Evolutionary conservation across 495 filamentous ascomycete species (phyloP).

Genomic region (Neurospora tetraspora): DNA sequence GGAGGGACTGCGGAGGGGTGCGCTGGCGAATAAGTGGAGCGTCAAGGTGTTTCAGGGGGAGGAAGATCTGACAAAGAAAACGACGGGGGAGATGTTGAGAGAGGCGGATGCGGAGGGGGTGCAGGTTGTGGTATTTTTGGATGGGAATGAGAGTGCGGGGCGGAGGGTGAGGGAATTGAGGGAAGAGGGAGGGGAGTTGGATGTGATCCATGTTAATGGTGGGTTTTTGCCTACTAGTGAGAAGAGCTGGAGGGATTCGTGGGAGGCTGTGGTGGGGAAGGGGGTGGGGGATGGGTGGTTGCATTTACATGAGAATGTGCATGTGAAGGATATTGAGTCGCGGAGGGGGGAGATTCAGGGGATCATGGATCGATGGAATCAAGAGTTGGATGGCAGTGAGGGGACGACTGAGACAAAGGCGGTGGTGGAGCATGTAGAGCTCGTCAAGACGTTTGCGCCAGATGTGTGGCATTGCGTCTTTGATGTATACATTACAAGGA

Average conservation of each 20-base stretch:
- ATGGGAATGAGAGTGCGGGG: conserved; percentile 53
- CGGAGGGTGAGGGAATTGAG: conserved; percentile 30
- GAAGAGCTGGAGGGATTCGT: conserved; percentile 55
- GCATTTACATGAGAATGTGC: conserved; percentile 83
- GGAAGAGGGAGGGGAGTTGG: conserved; percentile 15
- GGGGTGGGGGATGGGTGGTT: conserved; percentile 47
- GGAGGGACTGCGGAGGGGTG: conserved; percentile 68
- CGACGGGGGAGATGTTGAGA: neutral
- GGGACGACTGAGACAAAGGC: conserved; percentile 11
- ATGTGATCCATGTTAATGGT: conserved; percentile 63
- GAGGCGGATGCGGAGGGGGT: conserved; percentile 15
- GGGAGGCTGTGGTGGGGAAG: conserved; percentile 17
- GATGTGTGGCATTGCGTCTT: conserved; percentile 83
- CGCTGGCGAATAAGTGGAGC: conserved; percentile 54
- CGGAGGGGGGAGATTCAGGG: conserved; percentile 41
- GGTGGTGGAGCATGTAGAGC: conserved; percentile 59
- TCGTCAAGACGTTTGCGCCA: conserved; percentile 87
- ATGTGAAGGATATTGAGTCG: conserved; percentile 47
- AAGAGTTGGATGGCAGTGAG: conserved; percentile 1
- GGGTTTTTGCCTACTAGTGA: conserved; percentile 67
- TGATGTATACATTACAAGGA: conserved; percentile 52
- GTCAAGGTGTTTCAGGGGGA: conserved; percentile 37
- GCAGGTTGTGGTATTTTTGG: conserved; percentile 56
- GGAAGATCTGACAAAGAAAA: neutral
- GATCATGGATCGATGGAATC: no score